Conservation (phyloP, 495 filamentous ascomycete genomes). For the Penicillium paradoxum region DNA sequence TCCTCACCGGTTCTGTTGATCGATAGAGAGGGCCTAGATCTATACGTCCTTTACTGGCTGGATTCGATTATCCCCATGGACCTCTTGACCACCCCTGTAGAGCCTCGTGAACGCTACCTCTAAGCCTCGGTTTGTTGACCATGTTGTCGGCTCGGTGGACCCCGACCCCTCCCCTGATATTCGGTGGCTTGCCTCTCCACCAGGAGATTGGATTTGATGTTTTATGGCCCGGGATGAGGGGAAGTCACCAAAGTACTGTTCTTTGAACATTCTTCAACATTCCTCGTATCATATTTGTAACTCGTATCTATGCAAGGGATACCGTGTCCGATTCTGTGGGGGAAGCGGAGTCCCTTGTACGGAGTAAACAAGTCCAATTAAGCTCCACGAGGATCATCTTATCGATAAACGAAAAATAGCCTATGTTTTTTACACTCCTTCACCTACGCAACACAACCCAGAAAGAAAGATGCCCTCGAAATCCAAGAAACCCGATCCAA, state of each 20-base stretch:
- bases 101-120: background rate
- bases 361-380: background rate
- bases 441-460: no score
- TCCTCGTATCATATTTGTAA: no score
- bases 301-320: background rate
- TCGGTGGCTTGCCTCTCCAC: slow-evolving; percentile 20
- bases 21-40: slow-evolving; percentile 3
- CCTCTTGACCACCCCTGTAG: background rate
- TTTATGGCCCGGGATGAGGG: background rate
- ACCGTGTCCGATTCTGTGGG: background rate
- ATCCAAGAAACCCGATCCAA: slow-evolving; percentile 19
- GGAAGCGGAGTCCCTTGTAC: background rate
- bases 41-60: background rate
- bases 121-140: background rate
- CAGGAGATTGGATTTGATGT: slow-evolving; percentile 1
- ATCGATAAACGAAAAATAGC: background rate
- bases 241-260: slow-evolving; percentile 2
- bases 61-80: background rate
- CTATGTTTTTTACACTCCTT: no score
- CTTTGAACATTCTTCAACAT: background rate
- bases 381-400: slow-evolving; percentile 1
- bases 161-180: slow-evolving; percentile 15
- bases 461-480: slow-evolving; percentile 13
- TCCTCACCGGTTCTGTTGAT: slow-evolving; percentile 18
- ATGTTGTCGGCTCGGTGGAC: slow-evolving; percentile 10